phyloP scores from a whole-genome alignment of 2,329 filamentous ascomycete species.

The Fusarium graminum region DNA sequence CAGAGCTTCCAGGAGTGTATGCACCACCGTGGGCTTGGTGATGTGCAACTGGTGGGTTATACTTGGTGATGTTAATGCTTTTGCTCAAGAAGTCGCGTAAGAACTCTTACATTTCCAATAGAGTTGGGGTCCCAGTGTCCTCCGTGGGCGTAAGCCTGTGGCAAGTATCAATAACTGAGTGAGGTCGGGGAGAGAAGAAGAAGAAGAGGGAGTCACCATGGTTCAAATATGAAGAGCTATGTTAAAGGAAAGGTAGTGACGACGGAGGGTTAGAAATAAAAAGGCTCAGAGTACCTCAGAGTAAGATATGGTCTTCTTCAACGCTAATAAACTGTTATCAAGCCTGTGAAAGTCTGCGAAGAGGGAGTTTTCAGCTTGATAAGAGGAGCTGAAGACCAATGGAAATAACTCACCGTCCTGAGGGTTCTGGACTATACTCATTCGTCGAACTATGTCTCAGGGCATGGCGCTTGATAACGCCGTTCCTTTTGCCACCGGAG shows the following conservation, averaged over 20 bases:
- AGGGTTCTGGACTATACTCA: neutral
- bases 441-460: conserved; percentile 5
- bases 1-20: conserved; percentile 46
- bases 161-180: conserved; percentile 5
- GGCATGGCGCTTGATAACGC: conserved; percentile 4
- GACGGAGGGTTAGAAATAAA: neutral
- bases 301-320: conserved; percentile 8
- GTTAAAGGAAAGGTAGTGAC: neutral
- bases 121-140: conserved; percentile 45
- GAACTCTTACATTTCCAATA: conserved; percentile 27
- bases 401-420: conserved; percentile 14
- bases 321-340: conserved; percentile 37
- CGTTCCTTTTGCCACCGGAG: conserved; percentile 33
- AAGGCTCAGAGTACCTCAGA: conserved; percentile 9
- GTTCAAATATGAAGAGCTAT: conserved; percentile 33
- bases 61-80: conserved; percentile 31
- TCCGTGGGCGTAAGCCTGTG: conserved; percentile 45
- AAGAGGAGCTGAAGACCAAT: conserved; percentile 28
- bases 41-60: conserved; percentile 29
- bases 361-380: conserved; percentile 9
- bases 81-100: neutral
- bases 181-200: neutral
- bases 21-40: conserved; percentile 45
- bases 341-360: neutral
- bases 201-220: conserved; percentile 36